Evolutionary conservation across 495 filamentous ascomycete genomes (phyloP).

Genomic region (Xylaria bambusicola): DNA sequence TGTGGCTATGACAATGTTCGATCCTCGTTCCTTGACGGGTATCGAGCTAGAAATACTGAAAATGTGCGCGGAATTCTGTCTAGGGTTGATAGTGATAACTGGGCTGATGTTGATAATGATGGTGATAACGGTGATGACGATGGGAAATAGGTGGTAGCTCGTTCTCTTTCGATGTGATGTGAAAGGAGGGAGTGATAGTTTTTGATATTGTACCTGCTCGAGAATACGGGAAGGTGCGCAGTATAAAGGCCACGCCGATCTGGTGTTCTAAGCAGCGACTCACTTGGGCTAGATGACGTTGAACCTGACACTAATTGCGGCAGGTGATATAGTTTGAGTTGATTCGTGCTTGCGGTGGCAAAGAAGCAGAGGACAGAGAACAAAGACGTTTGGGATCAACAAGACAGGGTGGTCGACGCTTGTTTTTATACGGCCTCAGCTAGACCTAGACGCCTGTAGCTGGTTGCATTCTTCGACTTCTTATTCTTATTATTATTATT

Average conservation of each 20-base stretch:
- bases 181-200: background rate
- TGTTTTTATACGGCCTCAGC: constrained; percentile 10
- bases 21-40: background rate
- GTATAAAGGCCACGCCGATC: background rate
- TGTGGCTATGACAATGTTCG: background rate
- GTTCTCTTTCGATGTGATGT: no score
- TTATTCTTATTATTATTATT: no score
- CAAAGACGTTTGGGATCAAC: background rate
- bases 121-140: no score
- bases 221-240: no score
- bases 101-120: no score
- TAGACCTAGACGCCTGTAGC: no score
- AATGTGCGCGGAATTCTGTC: background rate
- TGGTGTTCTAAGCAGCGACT: background rate
- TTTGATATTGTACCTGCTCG: no score
- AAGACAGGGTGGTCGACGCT: constrained; percentile 1
- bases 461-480: no score
- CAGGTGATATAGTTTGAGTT: background rate
- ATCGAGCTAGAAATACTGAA: background rate
- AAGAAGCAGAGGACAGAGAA: constrained; percentile 21
- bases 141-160: no score
- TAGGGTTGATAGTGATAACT: background rate
- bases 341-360: constrained; percentile 11
- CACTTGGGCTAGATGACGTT: constrained; percentile 7
- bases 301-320: background rate